These are phyloP conservation scores for Mycena venus DNA, from an alignment of 768 basidiomycete genomes.

Conservation along the genomic window DNA sequence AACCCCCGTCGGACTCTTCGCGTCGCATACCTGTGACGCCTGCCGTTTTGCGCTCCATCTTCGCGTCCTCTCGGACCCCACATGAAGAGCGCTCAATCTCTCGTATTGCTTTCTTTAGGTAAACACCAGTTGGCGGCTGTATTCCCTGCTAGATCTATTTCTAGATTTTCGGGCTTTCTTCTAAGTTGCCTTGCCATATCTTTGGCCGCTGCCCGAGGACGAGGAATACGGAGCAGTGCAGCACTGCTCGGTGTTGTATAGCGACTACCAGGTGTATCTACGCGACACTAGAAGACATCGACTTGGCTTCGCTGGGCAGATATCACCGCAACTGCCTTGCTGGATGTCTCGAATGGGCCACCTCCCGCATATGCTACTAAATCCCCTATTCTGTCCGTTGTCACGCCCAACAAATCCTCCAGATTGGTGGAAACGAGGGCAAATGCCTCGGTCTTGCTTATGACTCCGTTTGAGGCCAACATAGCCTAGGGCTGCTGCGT, in stretches of 20 bases:
- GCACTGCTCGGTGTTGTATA: conserved; percentile 77
- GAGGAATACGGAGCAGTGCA: conserved; percentile 76
- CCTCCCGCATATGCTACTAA: conserved; percentile 74
- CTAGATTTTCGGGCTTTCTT: conserved; percentile 85
- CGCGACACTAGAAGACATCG: conserved; percentile 60
- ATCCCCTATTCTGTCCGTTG: conserved; percentile 59
- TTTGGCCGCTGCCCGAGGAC: conserved; percentile 76
- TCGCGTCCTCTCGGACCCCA: conserved; percentile 86
- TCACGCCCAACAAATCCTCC: conserved; percentile 48
- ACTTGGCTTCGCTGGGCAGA: conserved; percentile 64
- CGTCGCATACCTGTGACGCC: conserved; percentile 88
- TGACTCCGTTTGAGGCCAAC: conserved; percentile 60
- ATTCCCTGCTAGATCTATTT: conserved; percentile 9
- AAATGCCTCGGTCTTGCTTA: conserved; percentile 56
- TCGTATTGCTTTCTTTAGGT: conserved; percentile 90
- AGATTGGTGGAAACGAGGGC: conserved; percentile 62
- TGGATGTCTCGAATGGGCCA: conserved; percentile 65
- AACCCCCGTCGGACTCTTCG: conserved; percentile 58
- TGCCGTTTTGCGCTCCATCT: conserved; percentile 84
- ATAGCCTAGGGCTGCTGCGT: conserved; percentile 49
- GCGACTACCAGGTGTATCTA: conserved; percentile 25
- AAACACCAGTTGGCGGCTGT: conserved; percentile 19
- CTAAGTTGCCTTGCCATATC: conserved; percentile 87
- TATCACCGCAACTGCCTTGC: conserved; percentile 69
- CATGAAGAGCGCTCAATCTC: conserved; percentile 89